Evolutionary conservation across 2,329 filamentous ascomycete genomes (phyloP), one percentile per base, ranked within the genome.

Genomic region (Fusarium pseudoanthophilum): DNA sequence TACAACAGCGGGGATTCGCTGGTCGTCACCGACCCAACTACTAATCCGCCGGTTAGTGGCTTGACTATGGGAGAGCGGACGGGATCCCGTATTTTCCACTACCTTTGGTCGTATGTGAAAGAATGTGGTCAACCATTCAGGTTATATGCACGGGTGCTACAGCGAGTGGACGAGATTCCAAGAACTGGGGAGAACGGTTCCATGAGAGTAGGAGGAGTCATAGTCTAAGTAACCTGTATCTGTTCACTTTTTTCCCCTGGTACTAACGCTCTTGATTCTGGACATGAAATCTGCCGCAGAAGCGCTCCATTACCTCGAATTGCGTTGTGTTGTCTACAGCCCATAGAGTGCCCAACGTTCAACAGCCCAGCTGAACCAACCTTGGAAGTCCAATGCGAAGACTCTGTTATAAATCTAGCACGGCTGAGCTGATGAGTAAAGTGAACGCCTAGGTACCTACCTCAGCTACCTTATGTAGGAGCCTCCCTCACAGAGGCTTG

Each of bases 51-150:
- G 60, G 60, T 62, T 48, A 62, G 40, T 62, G 60, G 52, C 60
- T 62, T 62, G 60, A 62, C 60, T 62, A 62, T 62, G 60, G 60
- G 60, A 62, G 60, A 62, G 60, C 60, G 40, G 60, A 64, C 62
- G 62, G 62, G 62, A 64, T 64, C 62, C 62, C 62, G 62, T 64
- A 64, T 64, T 64, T 53, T 64, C 62, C 62, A 65, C 58, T 65
- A 65, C 62, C 59, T 65, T 46, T 65, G 62, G 62, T 65, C 62
- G 62, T 65, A 65, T 64, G 62, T 64, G n/a, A 3, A 7, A 21
- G 26, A 8, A 7, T 2, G 2, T 2, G 2, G 18, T n/a, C 9
- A 13, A 13, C 0, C 9, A 26, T 32, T 34, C 9, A 11, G 13
- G 10, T 3, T 28, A 58, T 49, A 57, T 5, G 0, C n/a, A 34